A percentile compares a stretch with the other conserved stretches of the same genome.
Conservation (phyloP, 1,284 basidiomycete genomes). For the Laetiporus sulphureus region DNA sequence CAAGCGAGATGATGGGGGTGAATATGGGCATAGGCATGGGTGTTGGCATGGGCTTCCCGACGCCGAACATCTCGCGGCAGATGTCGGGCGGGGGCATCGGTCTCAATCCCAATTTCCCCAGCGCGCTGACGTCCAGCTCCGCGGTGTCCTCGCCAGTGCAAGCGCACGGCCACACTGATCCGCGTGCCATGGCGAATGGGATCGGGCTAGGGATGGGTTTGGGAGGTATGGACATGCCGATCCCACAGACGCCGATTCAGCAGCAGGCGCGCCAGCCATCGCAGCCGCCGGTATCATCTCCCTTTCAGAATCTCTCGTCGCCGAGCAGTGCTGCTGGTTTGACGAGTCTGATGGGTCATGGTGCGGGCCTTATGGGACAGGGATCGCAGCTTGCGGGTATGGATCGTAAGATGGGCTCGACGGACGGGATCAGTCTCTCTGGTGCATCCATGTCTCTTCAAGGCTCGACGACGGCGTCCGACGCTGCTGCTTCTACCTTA, state of each 20-base stretch:
- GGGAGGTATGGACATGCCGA: conserved; percentile 4
- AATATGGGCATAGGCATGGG: conserved; percentile 9
- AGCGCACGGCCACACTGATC: neutral
- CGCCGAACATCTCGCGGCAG: neutral
- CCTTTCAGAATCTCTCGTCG: conserved; percentile 11
- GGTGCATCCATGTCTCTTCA: no score
- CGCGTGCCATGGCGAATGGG: conserved; percentile 2
- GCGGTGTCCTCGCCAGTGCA: neutral
- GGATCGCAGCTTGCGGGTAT: neutral
- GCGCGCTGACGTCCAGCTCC: neutral
- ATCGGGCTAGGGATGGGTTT: conserved; percentile 4
- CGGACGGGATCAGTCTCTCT: neutral
- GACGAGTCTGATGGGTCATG: neutral
- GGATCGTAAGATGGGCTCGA: neutral
- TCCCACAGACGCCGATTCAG: conserved; percentile 12
- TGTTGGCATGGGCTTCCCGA: neutral
- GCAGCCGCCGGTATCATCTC: conserved; percentile 17
- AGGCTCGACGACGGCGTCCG: no score
- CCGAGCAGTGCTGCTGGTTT: conserved; percentile 1
- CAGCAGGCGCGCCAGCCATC: conserved; percentile 16
- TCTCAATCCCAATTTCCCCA: neutral
- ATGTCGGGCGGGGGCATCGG: neutral
- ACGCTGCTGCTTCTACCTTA: neutral
- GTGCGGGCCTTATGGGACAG: neutral
- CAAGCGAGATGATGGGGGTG: neutral